A percentile compares a stretch with the other conserved stretches of the same genome.
Conservation (phyloP, 179 eudicot species). For the Vitellaria paradoxa region DNA sequence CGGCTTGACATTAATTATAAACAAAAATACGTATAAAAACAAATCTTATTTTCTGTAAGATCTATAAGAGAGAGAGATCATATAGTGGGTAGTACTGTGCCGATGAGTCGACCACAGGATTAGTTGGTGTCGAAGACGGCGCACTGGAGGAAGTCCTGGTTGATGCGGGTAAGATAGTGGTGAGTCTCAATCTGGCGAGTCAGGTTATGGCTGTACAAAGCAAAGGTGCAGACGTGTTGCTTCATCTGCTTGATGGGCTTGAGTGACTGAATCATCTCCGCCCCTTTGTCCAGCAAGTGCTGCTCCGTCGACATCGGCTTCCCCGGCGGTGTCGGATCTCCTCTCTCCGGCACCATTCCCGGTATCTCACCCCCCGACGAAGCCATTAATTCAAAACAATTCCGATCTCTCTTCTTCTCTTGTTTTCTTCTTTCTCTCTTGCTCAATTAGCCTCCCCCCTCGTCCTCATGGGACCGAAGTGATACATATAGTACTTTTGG, state of each 20-base stretch:
- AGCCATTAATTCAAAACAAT: background rate
- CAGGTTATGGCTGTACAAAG: constrained; percentile 63
- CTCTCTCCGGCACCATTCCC: background rate
- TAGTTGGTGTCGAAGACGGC: too few species aligned
- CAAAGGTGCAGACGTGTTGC: constrained; percentile 63
- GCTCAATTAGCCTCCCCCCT: too few species aligned
- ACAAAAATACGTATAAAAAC: too few species aligned
- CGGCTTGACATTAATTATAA: too few species aligned
- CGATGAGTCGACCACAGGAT: too few species aligned
- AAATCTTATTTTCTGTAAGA: too few species aligned
- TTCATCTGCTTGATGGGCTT: constrained; percentile 60
- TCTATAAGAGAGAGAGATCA: too few species aligned
- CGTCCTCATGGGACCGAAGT: too few species aligned
- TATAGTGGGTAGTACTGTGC: too few species aligned
- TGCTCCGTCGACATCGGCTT: constrained; percentile 47
- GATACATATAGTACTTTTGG: too few species aligned
- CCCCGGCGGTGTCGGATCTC: constrained; percentile 34
- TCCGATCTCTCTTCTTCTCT: too few species aligned
- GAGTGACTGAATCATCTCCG: constrained; percentile 59
- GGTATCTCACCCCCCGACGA: background rate
- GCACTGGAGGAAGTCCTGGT: background rate
- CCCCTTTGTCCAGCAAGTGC: constrained; percentile 56
- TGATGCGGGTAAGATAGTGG: background rate
- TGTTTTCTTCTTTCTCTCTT: too few species aligned
- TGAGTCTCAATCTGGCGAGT: constrained; percentile 63